Evolutionary conservation across 2,329 filamentous ascomycete genomes (phyloP), one percentile per base, ranked within the genome.

Genomic region (Zarea fungicola): DNA sequence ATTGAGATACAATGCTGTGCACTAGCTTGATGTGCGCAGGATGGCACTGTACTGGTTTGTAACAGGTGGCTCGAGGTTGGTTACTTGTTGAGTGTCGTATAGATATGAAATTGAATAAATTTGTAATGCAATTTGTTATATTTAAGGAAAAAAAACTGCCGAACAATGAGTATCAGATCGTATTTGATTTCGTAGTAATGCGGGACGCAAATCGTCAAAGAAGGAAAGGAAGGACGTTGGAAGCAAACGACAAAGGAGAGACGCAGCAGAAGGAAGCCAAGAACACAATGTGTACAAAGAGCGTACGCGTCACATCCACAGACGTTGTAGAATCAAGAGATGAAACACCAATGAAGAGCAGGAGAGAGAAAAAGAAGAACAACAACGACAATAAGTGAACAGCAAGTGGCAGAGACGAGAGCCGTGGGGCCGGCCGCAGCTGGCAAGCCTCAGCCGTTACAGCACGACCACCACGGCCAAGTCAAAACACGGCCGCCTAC

Each of bases 131-230:
- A 23, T 32, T 6, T 32, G 13, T 14, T 14, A 32, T 18, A 18
- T 18, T 36, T 6, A 19, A n/a, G n/a, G 18, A 19, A 40, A 13
- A 10, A 26, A 14, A n/a, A n/a, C n/a, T n/a, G n/a, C n/a, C n/a
- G n/a, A n/a, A n/a, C n/a, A n/a, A n/a, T n/a, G n/a, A n/a, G n/a
- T n/a, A n/a, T n/a, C n/a, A n/a, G n/a, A n/a, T n/a, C n/a, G n/a
- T n/a, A n/a, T n/a, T n/a, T n/a, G n/a, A n/a, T 41, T 45, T 23
- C 42, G 41, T 56, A 46, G 28, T n/a, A 29, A 23, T 19, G 7
- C 10, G 22, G 18, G 16, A 22, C n/a, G 29, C 28, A 26, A 11
- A 42, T 28, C 16, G 16, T 36, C 31, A 26, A 28, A 22, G 28
- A 19, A 6, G 10, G 18, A 48, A 48, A 42, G 13, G 36, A 48